These are phyloP conservation scores for Plectosphaerella sp. DNA, from an alignment of 2,329 filamentous ascomycete genomes.

Conservation along the genomic window DNA sequence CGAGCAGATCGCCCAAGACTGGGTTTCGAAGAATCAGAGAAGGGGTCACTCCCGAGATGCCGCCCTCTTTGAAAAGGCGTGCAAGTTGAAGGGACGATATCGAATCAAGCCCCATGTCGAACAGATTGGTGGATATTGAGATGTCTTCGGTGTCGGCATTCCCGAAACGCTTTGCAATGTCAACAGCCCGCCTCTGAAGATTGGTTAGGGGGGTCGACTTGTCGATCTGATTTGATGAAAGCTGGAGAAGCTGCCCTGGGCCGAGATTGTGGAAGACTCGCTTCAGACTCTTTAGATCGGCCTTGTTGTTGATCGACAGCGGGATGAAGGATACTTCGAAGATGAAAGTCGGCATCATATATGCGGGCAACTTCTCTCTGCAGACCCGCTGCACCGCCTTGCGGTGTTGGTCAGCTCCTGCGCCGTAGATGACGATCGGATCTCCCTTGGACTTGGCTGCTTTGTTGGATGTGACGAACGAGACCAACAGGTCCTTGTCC, in stretches of 20 bases:
- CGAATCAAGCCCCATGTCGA: conserved; percentile 84
- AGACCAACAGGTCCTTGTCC: conserved; percentile 77
- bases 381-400: conserved; percentile 46
- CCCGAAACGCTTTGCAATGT: background rate
- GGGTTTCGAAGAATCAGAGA: conserved; percentile 64
- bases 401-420: conserved; percentile 13
- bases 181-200: background rate
- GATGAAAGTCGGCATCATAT: conserved; percentile 90
- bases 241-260: conserved; percentile 54
- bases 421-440: conserved; percentile 16
- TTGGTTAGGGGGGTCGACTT: background rate
- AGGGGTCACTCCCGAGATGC: conserved; percentile 57
- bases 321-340: conserved; percentile 69
- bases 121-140: conserved; percentile 61
- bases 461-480: conserved; percentile 56
- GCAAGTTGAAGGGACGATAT: conserved; percentile 75
- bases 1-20: conserved; percentile 41
- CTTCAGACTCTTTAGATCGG: conserved; percentile 67
- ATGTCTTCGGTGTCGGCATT: conserved; percentile 32
- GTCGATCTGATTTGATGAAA: conserved; percentile 25
- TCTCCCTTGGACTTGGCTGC: background rate
- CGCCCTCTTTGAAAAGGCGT: conserved; percentile 56
- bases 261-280: conserved; percentile 60
- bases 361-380: conserved; percentile 64
- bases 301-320: conserved; percentile 85